These are phyloP conservation scores for Berkeleyomyces rouxiae DNA, from an alignment of 2,329 filamentous ascomycete genomes.

Conservation along the genomic window DNA sequence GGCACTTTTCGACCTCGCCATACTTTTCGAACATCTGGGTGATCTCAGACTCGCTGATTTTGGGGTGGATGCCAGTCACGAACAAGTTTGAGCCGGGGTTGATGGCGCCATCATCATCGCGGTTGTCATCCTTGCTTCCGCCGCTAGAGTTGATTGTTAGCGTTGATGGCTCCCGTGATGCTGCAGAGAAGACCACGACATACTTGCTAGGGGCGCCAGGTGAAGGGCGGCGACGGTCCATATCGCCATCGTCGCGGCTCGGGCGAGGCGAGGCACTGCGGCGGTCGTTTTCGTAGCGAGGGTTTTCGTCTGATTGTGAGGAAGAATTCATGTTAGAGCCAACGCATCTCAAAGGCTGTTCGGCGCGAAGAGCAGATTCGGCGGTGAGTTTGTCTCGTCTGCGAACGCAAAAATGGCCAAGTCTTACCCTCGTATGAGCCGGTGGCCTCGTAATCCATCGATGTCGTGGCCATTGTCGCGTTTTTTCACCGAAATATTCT, in stretches of 20 bases:
- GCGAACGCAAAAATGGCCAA: conserved; percentile 5
- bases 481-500: background rate
- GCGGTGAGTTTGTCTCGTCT: too few relatives aligned
- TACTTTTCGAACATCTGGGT: conserved; percentile 96
- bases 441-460: conserved; percentile 56
- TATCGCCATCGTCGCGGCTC: conserved; percentile 42
- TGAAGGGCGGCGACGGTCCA: conserved; percentile 38
- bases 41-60: conserved; percentile 76
- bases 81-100: conserved; percentile 98
- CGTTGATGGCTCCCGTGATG: background rate
- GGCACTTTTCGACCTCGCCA: conserved; percentile 95
- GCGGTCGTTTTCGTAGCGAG: conserved; percentile 50
- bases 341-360: background rate
- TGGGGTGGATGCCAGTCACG: conserved; percentile 93
- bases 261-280: conserved; percentile 49
- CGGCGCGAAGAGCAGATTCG: background rate
- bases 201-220: conserved; percentile 40
- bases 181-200: conserved; percentile 23
- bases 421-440: conserved; percentile 45
- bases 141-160: conserved; percentile 21
- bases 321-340: background rate
- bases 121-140: conserved; percentile 34
- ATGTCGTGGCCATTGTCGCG: conserved; percentile 40
- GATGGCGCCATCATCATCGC: conserved; percentile 56
- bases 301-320: conserved; percentile 37